Evolutionary conservation across 352 stramenopile genomes (phyloP), one percentile per base, ranked within the genome.

Genomic region (Phytophthora tentaculata): DNA sequence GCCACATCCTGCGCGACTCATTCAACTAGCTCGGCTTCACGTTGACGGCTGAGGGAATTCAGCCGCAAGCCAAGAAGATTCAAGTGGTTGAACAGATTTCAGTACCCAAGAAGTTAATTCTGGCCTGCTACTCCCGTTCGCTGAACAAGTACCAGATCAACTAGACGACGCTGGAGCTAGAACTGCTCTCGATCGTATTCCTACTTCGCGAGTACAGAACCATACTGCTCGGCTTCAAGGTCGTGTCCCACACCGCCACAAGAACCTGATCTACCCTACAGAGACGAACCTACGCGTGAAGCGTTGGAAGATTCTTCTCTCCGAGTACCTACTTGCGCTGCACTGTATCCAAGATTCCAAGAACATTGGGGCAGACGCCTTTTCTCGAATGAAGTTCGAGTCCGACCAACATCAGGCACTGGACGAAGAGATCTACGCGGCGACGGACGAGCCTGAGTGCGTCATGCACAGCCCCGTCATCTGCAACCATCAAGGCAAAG

Each of bases 371-470:
- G 43, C 43, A 16, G n/a, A 43, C 35, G 35, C 1, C 35, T 43
- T 43, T 12, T 43, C 35, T 17, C 35, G 35, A 7, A 43, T 43
- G 35, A 32, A 32, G 8, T 32, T 32, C 8, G 28, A 76, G 89
- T n/a, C 28, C 28, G 39, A 45, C 6, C 39, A 45, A 12, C n/a
- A 20, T 5, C 39, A 45, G 0, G 2, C n/a, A 13, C 39, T 20
- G 4, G 39, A 45, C 10, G 28, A 32, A 32, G n/a, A 45, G 39
- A 45, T 45, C 0, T 20, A 45, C 39, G 39, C 39, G 4, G 39
- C 5, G 10, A 45, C 39, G 5, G 39, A 45, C 39, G n/a, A 45
- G 13, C 39, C 39, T 5, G 13, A 17, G n/a, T 45, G 39, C n/a
- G 39, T 45, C 39, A 45, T 45, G 39, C 39, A 45, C 39, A 13